These are phyloP conservation scores for Solanum arcanum DNA, from an alignment of 257 asterid genomes.

Conservation along the genomic window DNA sequence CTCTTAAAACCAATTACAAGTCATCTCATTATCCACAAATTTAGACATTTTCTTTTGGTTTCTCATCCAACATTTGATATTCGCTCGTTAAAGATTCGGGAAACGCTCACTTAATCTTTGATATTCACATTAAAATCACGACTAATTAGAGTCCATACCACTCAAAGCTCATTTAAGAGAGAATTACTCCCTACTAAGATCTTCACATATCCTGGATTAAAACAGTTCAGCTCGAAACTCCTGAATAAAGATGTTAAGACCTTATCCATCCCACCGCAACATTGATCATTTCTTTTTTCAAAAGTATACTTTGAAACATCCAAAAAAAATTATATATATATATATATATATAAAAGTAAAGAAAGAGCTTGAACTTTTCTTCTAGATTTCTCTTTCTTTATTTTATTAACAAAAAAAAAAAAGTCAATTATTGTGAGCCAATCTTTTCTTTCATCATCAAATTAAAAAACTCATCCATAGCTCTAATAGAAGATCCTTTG, in stretches of 20 bases:
- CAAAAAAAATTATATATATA: neutral
- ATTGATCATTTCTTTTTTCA: neutral
- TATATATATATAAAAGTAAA: neutral
- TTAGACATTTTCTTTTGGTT: neutral
- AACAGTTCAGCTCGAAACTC: neutral
- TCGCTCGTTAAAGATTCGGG: neutral
- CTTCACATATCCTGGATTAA: rapidly evolving
- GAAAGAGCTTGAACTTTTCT: neutral
- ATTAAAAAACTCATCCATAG: slow-evolving; percentile 38
- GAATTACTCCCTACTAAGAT: neutral
- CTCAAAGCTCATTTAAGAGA: neutral
- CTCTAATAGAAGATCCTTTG: slow-evolving; percentile 38
- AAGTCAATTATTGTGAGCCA: neutral
- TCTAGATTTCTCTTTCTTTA: neutral
- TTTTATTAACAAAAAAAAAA: neutral
- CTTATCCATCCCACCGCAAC: neutral
- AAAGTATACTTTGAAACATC: neutral
- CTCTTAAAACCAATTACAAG: neutral
- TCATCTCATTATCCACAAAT: neutral
- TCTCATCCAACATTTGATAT: neutral
- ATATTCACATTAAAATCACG: neutral
- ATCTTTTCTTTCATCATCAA: slow-evolving; percentile 8
- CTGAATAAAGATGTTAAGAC: neutral
- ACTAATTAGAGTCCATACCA: rapidly evolving
- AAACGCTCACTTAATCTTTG: too few relatives aligned